These are phyloP conservation scores for Fusarium verticillioides DNA, from an alignment of 2,329 filamentous ascomycete genomes.

Conservation along the genomic window DNA sequence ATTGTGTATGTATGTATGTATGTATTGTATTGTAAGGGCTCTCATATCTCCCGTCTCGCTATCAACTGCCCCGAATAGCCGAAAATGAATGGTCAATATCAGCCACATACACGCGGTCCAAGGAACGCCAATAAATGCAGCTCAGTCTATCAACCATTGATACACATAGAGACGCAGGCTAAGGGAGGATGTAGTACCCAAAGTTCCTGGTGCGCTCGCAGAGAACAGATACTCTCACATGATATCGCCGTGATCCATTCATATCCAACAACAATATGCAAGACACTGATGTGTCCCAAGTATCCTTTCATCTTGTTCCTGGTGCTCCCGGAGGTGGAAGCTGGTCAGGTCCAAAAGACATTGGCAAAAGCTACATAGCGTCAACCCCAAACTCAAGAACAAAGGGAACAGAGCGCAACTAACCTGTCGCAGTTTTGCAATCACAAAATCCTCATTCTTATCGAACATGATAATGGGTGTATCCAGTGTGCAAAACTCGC, in stretches of 20 bases:
- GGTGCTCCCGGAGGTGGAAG: conserved; percentile 55
- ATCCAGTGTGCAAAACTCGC: conserved; percentile 76
- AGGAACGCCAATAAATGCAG: conserved; percentile 4
- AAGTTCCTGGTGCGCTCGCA: neutral
- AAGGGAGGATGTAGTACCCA: neutral
- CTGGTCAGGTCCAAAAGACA: conserved; percentile 74
- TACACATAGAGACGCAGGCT: neutral
- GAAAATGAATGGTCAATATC: neutral
- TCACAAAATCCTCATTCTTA: conserved; percentile 77
- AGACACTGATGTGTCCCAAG: neutral
- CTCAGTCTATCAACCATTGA: conserved; percentile 5
- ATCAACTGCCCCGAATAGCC: neutral
- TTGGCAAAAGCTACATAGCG: conserved; percentile 67
- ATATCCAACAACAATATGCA: neutral
- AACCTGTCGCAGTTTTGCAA: conserved; percentile 76
- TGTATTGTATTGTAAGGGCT: neutral
- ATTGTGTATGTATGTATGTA: neutral
- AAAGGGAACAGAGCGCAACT: conserved; percentile 31
- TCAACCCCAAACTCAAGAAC: neutral
- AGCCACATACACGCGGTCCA: conserved; percentile 4
- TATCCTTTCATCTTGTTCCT: neutral
- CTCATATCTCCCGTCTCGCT: neutral
- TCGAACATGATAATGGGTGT: conserved; percentile 94
- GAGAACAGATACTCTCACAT: neutral
- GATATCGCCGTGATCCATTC: neutral